phyloP scores from a whole-genome alignment of 1,284 basidiomycete species.

The Grifola frondosa region DNA sequence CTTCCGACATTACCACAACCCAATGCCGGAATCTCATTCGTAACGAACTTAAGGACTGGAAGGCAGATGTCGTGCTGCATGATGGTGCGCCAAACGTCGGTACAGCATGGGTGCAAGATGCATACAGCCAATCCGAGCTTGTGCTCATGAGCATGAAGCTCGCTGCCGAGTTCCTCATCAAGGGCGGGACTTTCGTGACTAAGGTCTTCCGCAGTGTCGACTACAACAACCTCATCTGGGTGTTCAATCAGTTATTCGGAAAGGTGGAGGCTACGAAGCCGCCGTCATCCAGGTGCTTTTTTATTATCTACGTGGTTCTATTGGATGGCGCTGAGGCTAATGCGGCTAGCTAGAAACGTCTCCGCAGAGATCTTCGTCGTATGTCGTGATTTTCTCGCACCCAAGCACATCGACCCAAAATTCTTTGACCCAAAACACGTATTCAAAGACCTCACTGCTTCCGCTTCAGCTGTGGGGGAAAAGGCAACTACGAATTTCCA shows the following conservation, averaged over 20 bases:
- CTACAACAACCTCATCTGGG: constrained; percentile 99
- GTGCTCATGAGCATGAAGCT: constrained; percentile 96
- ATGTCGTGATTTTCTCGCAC: constrained; percentile 93
- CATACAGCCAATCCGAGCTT: constrained; percentile 96
- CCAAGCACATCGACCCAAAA: constrained; percentile 95
- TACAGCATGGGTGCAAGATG: constrained; percentile 99
- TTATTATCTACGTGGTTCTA: constrained; percentile 2
- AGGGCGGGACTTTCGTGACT: constrained; percentile 96
- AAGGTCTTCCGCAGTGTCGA: constrained; percentile 99
- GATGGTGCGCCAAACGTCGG: constrained; percentile 99
- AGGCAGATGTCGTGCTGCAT: constrained; percentile 99
- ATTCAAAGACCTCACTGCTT: constrained; percentile 84
- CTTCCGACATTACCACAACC: constrained; percentile 93
- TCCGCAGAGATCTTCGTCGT: constrained; percentile 99
- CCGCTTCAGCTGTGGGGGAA: constrained; percentile 47
- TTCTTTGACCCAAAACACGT: constrained; percentile 98
- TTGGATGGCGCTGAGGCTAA: constrained; percentile 6
- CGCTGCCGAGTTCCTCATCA: constrained; percentile 92
- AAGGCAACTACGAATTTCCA: constrained; percentile 63
- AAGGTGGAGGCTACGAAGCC: constrained; percentile 99
- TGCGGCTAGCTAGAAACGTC: constrained; percentile 75
- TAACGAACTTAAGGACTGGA: constrained; percentile 96
- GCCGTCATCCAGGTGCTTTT: constrained; percentile 84
- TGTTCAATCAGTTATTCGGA: constrained; percentile 95
- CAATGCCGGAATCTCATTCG: constrained; percentile 89